Evolutionary conservation across 2,329 filamentous ascomycete genomes (phyloP), one percentile per base, ranked within the genome.

Genomic region (Colletotrichum eleusines): DNA sequence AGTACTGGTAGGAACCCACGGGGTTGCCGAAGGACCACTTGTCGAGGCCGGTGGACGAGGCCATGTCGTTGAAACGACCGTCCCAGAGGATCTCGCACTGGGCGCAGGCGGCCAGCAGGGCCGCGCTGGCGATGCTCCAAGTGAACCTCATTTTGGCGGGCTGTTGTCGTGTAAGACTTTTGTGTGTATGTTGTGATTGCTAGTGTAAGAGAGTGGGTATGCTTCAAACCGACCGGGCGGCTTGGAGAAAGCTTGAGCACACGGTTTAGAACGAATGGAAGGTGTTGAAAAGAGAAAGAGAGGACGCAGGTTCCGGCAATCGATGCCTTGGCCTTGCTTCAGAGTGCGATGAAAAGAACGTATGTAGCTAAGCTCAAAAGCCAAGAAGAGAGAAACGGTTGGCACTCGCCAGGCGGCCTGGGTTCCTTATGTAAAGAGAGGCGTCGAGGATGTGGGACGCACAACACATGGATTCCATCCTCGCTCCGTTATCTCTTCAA

Each of bases 1-100:
- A 93, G 84, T 91, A 93, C 79, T 93, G 91, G 81, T 92, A 94
- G 0, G 89, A 86, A 1, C 89, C 89, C 75, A 91, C 88, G 80
- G 91, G 87, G 78, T 89, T 91, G n/a, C 84, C 84, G 87, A 88
- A 93, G 5, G 87, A 89, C 90, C 90, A 91, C 50, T 85, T 85
- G 75, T 84, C 82, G 38, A 91, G 83, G 77, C 91, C 89, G 2
- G 83, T 75, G 51, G 84, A 84, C 11, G 85, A 82, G 20, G 81
- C 80, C 73, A 90, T 81, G 67, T 88, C 85, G 78, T 91, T 91
- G 83, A 91, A 89, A 60, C 89, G 87, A 35, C 90, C 90, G 77
- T 91, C 89, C 90, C 90, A 92, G 33, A 90, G 78, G 62, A 90
- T 65, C 40, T 63, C 72, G 54, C 66, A 63, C 40, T 73, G 70